Evolutionary conservation across 164 flowering plant species (phyloP), one percentile per base, ranked within the genome.

Genomic region (Nymphaea colorata): DNA sequence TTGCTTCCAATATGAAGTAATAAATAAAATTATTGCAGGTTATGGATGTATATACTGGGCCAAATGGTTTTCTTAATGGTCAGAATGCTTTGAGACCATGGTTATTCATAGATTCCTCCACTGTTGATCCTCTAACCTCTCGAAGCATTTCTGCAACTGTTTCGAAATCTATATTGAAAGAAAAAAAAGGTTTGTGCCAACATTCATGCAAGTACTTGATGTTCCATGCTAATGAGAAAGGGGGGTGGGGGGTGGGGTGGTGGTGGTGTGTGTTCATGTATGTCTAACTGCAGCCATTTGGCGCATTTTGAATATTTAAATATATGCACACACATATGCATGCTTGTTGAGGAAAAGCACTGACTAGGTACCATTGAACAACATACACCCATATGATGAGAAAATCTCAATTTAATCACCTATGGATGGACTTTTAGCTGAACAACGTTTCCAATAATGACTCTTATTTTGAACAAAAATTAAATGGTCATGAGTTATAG

Each of bases 111-210:
- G 96, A 93, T 82, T 87, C 94, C 42, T 93, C 98, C 5, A 93
- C 98, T n/a, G 75, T 93, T 79, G 98, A 93, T 84, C 94, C 98
- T 8, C 87, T 86, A 64, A 87, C 90, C 11, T 85, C 98, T 57
- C 84, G 97, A 82, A 85, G 76, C 78, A 71, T 90, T 68, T 87
- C 98, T 69, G 66, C 64, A 16, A 72, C 80, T 59, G 74, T 89
- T 18, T 80, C 94, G 53, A 76, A 71, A 53, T 84, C 86, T 69
- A 41, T 6, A n/a, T 72, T 87, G 62, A 80, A 79, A 74, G 86
- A 82, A 64, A 80, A 79, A 63, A 78, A 71, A 86, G 96, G 98
- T 91, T 77, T 11, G 25, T 36, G 42, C 62, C 64, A 64, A 57
- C 4, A 15, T 70, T 41, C 8, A 42, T 41, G 5, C 25, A 6